A percentile compares a stretch with the other conserved stretches of the same genome.
Evolutionary conservation across 2,329 filamentous ascomycete genomes (phyloP).

Genomic region (Nothophoma quercina): DNA sequence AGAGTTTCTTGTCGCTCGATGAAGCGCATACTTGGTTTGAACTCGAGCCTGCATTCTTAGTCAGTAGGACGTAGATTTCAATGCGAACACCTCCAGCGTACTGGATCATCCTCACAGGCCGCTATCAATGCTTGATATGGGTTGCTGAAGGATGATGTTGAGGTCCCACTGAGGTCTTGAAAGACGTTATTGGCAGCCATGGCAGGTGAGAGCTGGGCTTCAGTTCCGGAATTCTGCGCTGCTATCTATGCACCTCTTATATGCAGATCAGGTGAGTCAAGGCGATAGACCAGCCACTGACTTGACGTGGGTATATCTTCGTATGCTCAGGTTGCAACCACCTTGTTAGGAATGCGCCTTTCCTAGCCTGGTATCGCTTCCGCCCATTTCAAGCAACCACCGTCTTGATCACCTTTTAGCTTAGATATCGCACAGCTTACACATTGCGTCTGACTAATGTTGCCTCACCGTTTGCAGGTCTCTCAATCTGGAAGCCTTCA

Average conservation of each 20-base stretch:
- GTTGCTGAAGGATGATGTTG: conserved; percentile 62
- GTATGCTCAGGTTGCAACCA: conserved; percentile 1
- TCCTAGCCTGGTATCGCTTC: not conserved
- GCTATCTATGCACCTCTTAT: not conserved
- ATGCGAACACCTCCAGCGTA: conserved; percentile 60
- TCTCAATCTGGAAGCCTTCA: not conserved
- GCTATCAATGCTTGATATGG: conserved; percentile 78
- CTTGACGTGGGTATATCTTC: not conserved
- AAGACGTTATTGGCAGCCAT: conserved; percentile 39
- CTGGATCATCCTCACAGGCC: conserved; percentile 70
- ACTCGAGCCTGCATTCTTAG: conserved; percentile 64
- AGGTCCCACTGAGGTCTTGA: conserved; percentile 52
- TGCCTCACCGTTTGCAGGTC: not conserved
- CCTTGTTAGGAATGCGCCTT: conserved; percentile 6
- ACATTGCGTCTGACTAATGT: not conserved
- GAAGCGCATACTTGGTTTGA: conserved; percentile 74
- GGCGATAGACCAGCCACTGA: not conserved
- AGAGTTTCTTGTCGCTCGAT: conserved; percentile 76
- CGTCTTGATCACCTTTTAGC: not conserved
- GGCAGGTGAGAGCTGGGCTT: not conserved
- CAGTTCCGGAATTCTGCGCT: not conserved
- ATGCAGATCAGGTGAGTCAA: conserved; percentile 4
- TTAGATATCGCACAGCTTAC: too few species aligned
- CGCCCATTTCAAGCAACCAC: not conserved
- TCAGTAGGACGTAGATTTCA: too few species aligned